Evolutionary conservation across 495 filamentous ascomycete genomes (phyloP), one percentile per base, ranked within the genome.

Genomic region (Talaromyces wortmannii): DNA sequence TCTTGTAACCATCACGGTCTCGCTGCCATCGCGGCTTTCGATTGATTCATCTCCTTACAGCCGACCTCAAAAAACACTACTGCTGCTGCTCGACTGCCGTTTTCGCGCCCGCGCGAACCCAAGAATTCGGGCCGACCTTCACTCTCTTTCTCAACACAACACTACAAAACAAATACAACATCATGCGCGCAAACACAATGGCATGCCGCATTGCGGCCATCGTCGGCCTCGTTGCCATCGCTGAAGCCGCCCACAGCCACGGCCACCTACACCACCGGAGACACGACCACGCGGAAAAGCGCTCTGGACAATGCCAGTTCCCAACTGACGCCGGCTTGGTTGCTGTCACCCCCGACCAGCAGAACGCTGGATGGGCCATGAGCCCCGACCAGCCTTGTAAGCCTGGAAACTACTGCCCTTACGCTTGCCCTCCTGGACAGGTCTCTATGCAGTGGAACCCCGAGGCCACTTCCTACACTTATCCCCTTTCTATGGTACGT

Each of bases 341-440:
- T 45, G 66, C 78, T 32, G 78, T 92, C 30, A 86, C 83, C 5
- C 87, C 89, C 6, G 77, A 74, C 48, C 64, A 58, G 29, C 58
- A 70, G 61, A 94, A 94, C 70, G 87, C 76, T 33, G 89, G 89
- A 56, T 94, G 89, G 84, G 89, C 89, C 33, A 86, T 94, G 82
- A 87, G 85, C 62, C 87, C 87, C 7, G 81, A 94, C 69, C 80
- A 90, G 64, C 65, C 79, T 23, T 94, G 89, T 64, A 70, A 72
- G 46, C 79, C 86, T 6, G 86, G 83, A 13, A 82, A 72, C 55
- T 91, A 83, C 68, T 94, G 89, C 63, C 89, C 89, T 4, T 86
- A 89, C 56, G 89, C 89, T 43, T 94, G 89, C 57, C 85, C 83
- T 43, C 65, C 88, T 0, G 88, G 88, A 31, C 79, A 90, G 66